These are phyloP conservation scores for Eremochloa ophiuroides DNA, from an alignment of 176 grass and related monocot species.

Conservation along the genomic window DNA sequence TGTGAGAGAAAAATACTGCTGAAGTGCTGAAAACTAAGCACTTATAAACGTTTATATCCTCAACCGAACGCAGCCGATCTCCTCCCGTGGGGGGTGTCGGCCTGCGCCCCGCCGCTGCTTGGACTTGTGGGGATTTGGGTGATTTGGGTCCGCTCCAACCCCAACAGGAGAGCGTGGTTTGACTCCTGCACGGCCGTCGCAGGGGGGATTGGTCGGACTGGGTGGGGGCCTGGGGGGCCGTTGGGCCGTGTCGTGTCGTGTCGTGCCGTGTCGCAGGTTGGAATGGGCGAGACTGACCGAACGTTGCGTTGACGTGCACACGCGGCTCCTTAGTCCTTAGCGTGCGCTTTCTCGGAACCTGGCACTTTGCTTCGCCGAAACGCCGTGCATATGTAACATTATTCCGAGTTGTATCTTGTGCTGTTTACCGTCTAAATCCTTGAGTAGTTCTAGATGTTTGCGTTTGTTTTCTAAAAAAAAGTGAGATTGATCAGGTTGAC, in stretches of 20 bases:
- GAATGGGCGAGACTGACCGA: neutral
- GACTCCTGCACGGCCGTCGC: neutral
- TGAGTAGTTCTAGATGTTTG: too few species aligned
- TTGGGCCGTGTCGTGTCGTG: too few species aligned
- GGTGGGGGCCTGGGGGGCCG: neutral
- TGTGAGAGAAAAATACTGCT: too few species aligned
- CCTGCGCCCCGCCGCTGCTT: neutral
- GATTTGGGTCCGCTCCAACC: neutral
- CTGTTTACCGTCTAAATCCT: neutral
- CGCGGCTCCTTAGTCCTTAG: neutral
- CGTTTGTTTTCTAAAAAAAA: neutral
- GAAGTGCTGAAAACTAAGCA: too few species aligned
- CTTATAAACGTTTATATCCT: too few species aligned
- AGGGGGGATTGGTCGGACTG: neutral
- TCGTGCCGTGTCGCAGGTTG: neutral
- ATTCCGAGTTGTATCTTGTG: neutral
- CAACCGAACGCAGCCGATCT: too few species aligned
- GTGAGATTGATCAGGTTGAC: too few species aligned
- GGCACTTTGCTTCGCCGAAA: neutral
- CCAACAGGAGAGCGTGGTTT: neutral
- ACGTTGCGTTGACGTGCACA: neutral
- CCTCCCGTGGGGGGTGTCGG: neutral
- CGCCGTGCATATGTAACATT: too few species aligned
- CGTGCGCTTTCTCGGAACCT: neutral
- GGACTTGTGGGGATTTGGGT: too few species aligned